phyloP scores from a whole-genome alignment of 2,329 filamentous ascomycete genomes.

The Ophiostoma himal-ulmi region DNA sequence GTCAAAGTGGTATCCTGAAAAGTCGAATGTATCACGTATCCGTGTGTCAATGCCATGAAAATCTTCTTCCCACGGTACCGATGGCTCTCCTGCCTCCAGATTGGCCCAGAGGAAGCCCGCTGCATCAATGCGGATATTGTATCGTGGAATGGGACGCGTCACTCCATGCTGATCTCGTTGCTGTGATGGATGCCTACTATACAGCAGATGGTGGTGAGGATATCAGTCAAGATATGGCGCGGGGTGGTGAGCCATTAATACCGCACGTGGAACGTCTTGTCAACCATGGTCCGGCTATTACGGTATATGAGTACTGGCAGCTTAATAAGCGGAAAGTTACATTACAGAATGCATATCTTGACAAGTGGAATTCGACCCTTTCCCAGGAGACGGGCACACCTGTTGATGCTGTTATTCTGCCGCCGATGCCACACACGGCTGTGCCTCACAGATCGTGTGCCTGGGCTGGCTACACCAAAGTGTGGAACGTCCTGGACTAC shows the following conservation, averaged over 20 bases:
- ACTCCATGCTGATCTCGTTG: conserved; percentile 45
- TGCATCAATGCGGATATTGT: conserved; percentile 39
- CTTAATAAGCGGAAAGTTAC: conserved; percentile 53
- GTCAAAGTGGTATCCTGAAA: conserved; percentile 29
- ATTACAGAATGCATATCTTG: conserved; percentile 50
- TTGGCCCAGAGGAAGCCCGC: conserved; percentile 25
- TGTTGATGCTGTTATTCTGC: conserved; percentile 53
- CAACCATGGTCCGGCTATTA: conserved; percentile 48
- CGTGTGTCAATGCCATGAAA: conserved; percentile 16
- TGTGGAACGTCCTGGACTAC: conserved; percentile 60
- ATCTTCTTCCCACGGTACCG: conserved; percentile 41
- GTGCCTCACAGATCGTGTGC: conserved; percentile 39
- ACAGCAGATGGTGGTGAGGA: conserved; percentile 59
- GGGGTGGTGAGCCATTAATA: conserved; percentile 54
- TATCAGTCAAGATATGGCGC: conserved; percentile 48
- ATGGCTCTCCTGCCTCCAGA: conserved; percentile 38
- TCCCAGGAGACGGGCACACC: conserved; percentile 39
- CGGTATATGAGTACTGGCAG: conserved; percentile 62
- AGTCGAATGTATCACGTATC: conserved; percentile 26
- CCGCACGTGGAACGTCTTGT: conserved; percentile 54
- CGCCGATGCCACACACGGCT: conserved; percentile 55
- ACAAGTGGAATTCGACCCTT: conserved; percentile 49
- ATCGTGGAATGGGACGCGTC: conserved; percentile 48
- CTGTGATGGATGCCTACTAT: conserved; percentile 50
- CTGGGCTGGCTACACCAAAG: conserved; percentile 56